Evolutionary conservation across 2,329 filamentous ascomycete species (phyloP).

Genomic region (Metarhizium sp.): DNA sequence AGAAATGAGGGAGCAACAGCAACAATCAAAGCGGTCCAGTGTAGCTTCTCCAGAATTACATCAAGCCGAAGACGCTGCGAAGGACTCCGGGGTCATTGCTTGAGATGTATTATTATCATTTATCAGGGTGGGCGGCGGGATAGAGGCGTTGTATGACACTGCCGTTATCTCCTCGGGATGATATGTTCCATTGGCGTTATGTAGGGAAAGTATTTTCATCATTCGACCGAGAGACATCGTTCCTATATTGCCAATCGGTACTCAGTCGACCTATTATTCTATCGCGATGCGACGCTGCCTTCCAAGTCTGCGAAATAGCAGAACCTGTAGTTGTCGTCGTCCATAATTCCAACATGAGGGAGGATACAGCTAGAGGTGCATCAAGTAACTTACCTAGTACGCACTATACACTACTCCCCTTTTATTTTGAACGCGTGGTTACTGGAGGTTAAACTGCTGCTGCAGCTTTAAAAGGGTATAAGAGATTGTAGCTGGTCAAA

Average conservation of each 20-base stretch:
- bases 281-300: no score
- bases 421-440: no score
- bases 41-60: constrained; percentile 1
- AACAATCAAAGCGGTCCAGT: constrained; percentile 3
- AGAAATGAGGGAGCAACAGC: constrained; percentile 51
- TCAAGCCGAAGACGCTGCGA: constrained; percentile 4
- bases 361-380: no score
- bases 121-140: not conserved
- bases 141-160: not conserved
- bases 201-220: not conserved
- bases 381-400: no score
- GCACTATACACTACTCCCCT: no score
- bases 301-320: no score
- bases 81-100: constrained; percentile 5
- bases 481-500: no score
- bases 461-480: no score
- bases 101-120: not conserved
- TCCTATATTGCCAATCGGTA: not conserved
- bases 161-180: not conserved
- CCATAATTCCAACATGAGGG: no score
- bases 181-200: not conserved
- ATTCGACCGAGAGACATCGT: not conserved
- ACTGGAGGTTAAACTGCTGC: no score
- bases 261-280: no score
- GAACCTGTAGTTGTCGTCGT: no score